These are phyloP conservation scores for Sabuloglossum arenarium DNA, from an alignment of 495 filamentous ascomycete genomes.

Conservation along the genomic window DNA sequence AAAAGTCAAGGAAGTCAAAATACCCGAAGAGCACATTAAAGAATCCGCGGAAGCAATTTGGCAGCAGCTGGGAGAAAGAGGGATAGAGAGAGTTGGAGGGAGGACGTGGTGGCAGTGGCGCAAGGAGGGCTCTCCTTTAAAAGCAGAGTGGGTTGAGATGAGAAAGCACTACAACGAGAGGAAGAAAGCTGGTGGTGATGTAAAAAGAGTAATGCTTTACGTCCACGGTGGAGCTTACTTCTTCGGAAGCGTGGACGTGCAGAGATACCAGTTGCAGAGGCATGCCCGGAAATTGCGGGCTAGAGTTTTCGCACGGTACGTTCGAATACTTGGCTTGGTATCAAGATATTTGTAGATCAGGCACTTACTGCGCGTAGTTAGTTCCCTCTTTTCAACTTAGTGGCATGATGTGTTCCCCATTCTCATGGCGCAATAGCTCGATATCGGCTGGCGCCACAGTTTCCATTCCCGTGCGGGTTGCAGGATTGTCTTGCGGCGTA, in stretches of 20 bases:
- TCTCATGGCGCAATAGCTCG: constrained; percentile 18
- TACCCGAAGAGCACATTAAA: constrained; percentile 37
- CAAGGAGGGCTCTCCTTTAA: constrained; percentile 32
- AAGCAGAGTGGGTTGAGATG: constrained; percentile 95
- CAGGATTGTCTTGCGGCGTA: constrained; percentile 80
- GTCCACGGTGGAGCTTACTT: constrained; percentile 71
- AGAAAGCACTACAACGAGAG: constrained; percentile 52
- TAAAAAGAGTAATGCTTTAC: constrained; percentile 75
- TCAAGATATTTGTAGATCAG: neutral
- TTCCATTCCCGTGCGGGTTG: constrained; percentile 80
- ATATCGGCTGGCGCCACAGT: constrained; percentile 83
- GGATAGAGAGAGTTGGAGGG: constrained; percentile 55
- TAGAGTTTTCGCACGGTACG: constrained; percentile 48
- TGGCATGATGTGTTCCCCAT: too few relatives aligned
- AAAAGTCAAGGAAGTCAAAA: constrained; percentile 47
- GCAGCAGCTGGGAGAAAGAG: constrained; percentile 53
- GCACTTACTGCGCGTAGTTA: too few relatives aligned
- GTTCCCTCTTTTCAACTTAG: neutral
- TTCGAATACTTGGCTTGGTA: constrained; percentile 12
- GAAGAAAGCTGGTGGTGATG: constrained; percentile 31
- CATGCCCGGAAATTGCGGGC: constrained; percentile 87
- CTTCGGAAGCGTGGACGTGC: constrained; percentile 86
- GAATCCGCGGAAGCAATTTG: constrained; percentile 39
- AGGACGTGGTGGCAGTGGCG: constrained; percentile 93
- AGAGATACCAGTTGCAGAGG: constrained; percentile 88